Evolutionary conservation across 495 filamentous ascomycete genomes (phyloP).

Genomic region (Annulohypoxylon nitens): DNA sequence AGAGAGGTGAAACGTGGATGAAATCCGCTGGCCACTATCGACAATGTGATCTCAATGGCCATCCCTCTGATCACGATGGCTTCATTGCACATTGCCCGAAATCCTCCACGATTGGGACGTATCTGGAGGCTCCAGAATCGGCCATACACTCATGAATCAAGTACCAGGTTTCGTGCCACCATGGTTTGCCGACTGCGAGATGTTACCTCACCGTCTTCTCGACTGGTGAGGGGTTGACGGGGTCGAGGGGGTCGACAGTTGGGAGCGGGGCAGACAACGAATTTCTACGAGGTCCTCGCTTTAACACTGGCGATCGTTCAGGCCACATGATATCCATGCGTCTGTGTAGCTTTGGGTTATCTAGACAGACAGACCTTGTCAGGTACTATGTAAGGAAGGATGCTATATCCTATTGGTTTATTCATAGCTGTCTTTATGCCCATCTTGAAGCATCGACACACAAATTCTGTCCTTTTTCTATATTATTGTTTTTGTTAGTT

Average conservation of each 20-base stretch:
- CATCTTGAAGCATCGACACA: neutral
- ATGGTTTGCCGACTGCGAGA: constrained; percentile 39
- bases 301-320: constrained; percentile 23
- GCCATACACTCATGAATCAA: constrained; percentile 3
- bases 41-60: neutral
- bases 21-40: constrained; percentile 18
- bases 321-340: constrained; percentile 11
- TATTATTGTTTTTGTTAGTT: too few species aligned
- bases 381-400: neutral
- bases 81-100: constrained; percentile 7
- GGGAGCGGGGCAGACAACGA: constrained; percentile 42
- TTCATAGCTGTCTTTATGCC: neutral
- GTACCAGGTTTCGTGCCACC: constrained; percentile 23
- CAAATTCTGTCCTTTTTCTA: neutral
- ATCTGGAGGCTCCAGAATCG: constrained; percentile 13
- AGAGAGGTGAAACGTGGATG: constrained; percentile 31
- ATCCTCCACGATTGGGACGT: constrained; percentile 13
- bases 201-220: constrained; percentile 33
- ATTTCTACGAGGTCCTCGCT: constrained; percentile 23
- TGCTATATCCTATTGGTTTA: constrained; percentile 1
- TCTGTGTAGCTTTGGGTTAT: neutral
- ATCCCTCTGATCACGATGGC: constrained; percentile 11
- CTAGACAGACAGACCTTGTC: neutral
- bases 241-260: constrained; percentile 7
- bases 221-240: constrained; percentile 37